Evolutionary conservation across 495 filamentous ascomycete genomes (phyloP), one percentile per base, ranked within the genome.

Genomic region (Friedmanniomyces simplex): DNA sequence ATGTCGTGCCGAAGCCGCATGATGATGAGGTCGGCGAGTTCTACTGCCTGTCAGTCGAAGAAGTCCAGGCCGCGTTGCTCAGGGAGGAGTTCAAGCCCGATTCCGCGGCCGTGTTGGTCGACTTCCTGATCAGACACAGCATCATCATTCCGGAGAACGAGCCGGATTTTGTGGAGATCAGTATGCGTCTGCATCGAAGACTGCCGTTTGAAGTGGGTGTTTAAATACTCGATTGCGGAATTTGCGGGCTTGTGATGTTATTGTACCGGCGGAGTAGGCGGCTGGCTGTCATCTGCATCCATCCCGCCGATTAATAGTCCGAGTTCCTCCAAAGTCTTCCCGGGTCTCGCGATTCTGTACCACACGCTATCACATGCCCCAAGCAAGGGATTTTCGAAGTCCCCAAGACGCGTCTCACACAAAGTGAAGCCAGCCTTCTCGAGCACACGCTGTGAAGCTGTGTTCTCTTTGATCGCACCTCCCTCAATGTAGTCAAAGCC

Each of bases 91-190:
- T 84, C 65, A 83, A 81, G 65, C 70, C 74, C 1, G 77, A 77
- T 58, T 72, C 73, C 56, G 76, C 71, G 12, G 59, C 74, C 5
- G 76, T 78, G 32, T 54, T 78, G 46, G 61, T 83, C 13, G 77
- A 77, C 34, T 81, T 81, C 64, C 74, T 83, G 25, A 69, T 83
- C 32, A 60, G 76, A 32, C 79, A 82, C 66, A 77, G 79, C 0
- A 55, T 80, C 32, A 67, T 83, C 13, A 79, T 61, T 0, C 54
- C 68, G 0, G 76, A 79, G 52, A 74, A 75, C 22, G 79, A 83
- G 69, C 52, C 41, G 54, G 65, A 75, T 47, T 79, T 73, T 62
- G 59, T 73, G 10, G 75, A 78, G 63, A 79, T 83, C 51, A 64
- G 63, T 42, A 65, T 65, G 26, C 62, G 76, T 18, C 62, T 82